A percentile compares a stretch with the other conserved stretches of the same genome.
These are phyloP conservation scores for Lichtheimia corymbifera DNA, from an alignment of 371 early-diverging fungal genomes.

Conservation along the genomic window DNA sequence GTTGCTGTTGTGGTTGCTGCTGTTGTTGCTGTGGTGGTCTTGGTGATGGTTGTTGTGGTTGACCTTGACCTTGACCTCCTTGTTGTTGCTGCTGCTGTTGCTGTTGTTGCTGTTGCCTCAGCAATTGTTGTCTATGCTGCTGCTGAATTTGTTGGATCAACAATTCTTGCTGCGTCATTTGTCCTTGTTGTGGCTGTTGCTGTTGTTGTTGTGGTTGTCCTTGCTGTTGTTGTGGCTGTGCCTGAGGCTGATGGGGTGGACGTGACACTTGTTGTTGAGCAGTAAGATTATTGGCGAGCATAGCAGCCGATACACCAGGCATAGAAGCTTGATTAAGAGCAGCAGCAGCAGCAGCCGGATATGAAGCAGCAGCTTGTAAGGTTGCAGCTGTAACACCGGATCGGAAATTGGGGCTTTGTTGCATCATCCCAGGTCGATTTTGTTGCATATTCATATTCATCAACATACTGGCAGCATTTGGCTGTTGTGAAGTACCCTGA, in stretches of 20 bases:
- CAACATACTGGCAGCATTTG: constrained; percentile 7
- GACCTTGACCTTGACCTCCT: neutral
- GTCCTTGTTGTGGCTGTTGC: constrained; percentile 1
- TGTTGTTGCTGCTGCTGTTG: constrained; percentile 21
- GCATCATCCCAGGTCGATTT: constrained; percentile 9
- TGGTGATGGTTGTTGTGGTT: constrained; percentile 18
- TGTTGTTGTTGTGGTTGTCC: constrained; percentile 15
- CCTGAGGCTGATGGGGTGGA: constrained; percentile 17
- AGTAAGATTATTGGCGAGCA: constrained; percentile 18
- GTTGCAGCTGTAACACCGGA: constrained; percentile 11
- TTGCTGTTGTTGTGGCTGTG: constrained; percentile 14
- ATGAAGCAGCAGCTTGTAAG: constrained; percentile 11
- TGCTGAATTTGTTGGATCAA: constrained; percentile 20
- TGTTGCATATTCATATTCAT: constrained; percentile 12
- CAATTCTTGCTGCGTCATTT: constrained; percentile 5
- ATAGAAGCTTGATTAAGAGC: constrained; percentile 12
- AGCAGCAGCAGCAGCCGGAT: constrained; percentile 5
- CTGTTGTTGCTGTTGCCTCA: constrained; percentile 20
- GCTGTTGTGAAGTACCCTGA: constrained; percentile 21
- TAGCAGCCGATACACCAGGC: constrained; percentile 14
- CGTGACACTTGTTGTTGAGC: constrained; percentile 6
- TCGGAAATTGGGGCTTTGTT: constrained; percentile 12
- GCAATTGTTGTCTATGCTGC: constrained; percentile 23
- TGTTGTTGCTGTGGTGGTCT: constrained; percentile 20
- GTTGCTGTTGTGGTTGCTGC: constrained; percentile 26